These are phyloP conservation scores for Calonectria henricotiae DNA, from an alignment of 2,329 filamentous ascomycete species.

Conservation along the genomic window DNA sequence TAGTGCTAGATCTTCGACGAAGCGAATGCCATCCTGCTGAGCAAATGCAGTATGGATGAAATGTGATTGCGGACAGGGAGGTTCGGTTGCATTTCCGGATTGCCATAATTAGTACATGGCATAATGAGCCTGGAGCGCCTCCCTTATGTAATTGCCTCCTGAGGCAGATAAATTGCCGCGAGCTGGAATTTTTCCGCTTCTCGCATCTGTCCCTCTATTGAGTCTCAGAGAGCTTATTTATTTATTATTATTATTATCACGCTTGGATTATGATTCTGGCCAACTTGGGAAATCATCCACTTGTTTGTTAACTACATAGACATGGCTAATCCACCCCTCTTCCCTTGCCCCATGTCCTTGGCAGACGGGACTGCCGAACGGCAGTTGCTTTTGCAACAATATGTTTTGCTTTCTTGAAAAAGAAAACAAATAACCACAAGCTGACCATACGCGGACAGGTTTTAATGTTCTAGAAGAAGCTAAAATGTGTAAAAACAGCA, in stretches of 20 bases:
- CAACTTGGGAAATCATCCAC: constrained; percentile 15
- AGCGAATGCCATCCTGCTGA: background rate
- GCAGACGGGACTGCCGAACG: constrained; percentile 7
- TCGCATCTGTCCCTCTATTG: too few species aligned
- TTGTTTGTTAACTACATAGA: background rate
- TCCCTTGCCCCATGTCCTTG: constrained; percentile 7
- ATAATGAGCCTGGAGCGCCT: background rate
- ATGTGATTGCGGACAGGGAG: constrained; percentile 1
- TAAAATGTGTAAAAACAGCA: background rate
- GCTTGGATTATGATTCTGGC: background rate
- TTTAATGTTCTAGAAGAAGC: constrained; percentile 16
- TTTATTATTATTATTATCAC: background rate
- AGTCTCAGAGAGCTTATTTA: background rate
- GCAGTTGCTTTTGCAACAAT: constrained; percentile 40
- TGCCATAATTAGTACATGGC: background rate
- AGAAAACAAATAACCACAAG: constrained; percentile 44
- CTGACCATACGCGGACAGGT: constrained; percentile 45
- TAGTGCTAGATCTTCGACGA: background rate
- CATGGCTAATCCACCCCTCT: background rate
- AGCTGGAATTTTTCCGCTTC: background rate
- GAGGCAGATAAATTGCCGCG: constrained; percentile 1
- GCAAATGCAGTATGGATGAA: background rate
- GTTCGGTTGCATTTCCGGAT: background rate
- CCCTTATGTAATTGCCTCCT: background rate
- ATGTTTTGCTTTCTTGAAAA: constrained; percentile 36